Evolutionary conservation across 306 rosid species (phyloP).

Genomic region (Corylus avellana): DNA sequence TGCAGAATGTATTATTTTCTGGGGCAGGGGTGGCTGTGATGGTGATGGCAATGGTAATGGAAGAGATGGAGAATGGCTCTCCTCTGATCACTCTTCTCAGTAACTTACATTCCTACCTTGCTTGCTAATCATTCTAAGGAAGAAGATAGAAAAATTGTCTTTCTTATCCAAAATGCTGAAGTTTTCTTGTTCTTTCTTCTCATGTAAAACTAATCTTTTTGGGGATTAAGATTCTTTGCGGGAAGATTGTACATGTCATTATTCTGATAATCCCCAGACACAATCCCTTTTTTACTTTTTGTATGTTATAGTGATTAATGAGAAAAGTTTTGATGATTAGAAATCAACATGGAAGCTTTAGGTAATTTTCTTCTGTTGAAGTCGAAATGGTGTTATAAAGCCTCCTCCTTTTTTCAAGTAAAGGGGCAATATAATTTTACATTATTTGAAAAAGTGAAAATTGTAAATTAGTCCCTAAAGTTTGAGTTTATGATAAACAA

Average conservation of each 20-base stretch:
- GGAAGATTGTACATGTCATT: constrained; percentile 21
- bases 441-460: too few species aligned
- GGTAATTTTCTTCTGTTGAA: constrained; percentile 24
- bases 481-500: too few species aligned
- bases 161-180: constrained; percentile 33
- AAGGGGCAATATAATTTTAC: too few species aligned
- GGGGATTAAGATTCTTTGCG: constrained; percentile 56
- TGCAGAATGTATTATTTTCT: constrained; percentile 10
- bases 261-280: constrained; percentile 29
- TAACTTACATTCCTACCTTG: constrained; percentile 62
- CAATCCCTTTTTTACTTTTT: constrained; percentile 27
- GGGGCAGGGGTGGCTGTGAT: constrained; percentile 2
- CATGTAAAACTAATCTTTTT: constrained; percentile 22
- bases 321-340: constrained; percentile 30
- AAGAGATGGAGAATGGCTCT: constrained; percentile 22
- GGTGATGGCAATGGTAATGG: neutral
- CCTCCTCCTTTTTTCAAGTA: constrained; percentile 2
- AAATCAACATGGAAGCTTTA: constrained; percentile 28
- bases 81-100: constrained; percentile 26
- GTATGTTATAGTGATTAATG: constrained; percentile 1
- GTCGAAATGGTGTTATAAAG: constrained; percentile 23
- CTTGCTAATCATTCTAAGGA: constrained; percentile 38
- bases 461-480: too few species aligned
- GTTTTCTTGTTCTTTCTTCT: constrained; percentile 18
- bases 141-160: constrained; percentile 9